Conservation (phyloP, 352 stramenopile species). For the Phytophthora lateralis region DNA sequence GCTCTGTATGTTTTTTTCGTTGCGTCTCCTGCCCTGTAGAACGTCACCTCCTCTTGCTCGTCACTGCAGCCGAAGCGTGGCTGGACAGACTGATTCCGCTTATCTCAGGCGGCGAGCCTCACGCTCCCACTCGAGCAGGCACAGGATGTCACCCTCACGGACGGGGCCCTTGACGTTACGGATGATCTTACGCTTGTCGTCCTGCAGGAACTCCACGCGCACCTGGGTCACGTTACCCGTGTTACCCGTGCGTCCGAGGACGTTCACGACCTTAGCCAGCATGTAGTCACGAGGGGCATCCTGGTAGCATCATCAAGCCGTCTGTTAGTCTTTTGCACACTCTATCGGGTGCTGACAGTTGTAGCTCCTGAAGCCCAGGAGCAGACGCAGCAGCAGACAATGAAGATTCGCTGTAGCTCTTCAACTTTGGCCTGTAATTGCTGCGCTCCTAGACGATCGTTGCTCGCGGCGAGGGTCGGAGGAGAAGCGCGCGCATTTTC, state of each 20-base stretch:
- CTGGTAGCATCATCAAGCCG: slow-evolving; percentile 30
- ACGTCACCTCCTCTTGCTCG: slow-evolving; percentile 13
- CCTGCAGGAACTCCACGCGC: slow-evolving; percentile 99
- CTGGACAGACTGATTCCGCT: slow-evolving; percentile 40
- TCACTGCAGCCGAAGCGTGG: slow-evolving; percentile 26
- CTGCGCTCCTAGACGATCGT: slow-evolving; percentile 4
- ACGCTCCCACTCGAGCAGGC: slow-evolving; percentile 99
- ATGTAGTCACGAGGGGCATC: slow-evolving; percentile 93
- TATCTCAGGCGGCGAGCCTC: slow-evolving; percentile 98
- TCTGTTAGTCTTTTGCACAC: slow-evolving; percentile 26
- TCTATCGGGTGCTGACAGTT: neutral
- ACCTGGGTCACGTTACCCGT: slow-evolving; percentile 99
- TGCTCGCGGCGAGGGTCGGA: slow-evolving; percentile 4
- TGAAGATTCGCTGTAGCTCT: slow-evolving; percentile 3
- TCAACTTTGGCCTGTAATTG: slow-evolving; percentile 26
- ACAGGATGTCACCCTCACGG: slow-evolving; percentile 98
- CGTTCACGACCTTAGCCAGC: slow-evolving; percentile 98
- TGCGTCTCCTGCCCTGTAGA: slow-evolving; percentile 7
- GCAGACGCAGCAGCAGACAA: neutral
- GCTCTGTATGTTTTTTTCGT: slow-evolving; percentile 1
- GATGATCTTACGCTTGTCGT: slow-evolving; percentile 99
- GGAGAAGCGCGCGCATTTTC: slow-evolving; percentile 11
- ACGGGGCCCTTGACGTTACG: slow-evolving; percentile 99
- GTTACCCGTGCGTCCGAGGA: slow-evolving; percentile 99
- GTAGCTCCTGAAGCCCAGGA: slow-evolving; percentile 8